Percentiles rank a stretch among this genome's conserved stretches.
Evolutionary conservation across 176 grass and related monocot genomes (phyloP).

Genomic region (Oryza brachyantha): DNA sequence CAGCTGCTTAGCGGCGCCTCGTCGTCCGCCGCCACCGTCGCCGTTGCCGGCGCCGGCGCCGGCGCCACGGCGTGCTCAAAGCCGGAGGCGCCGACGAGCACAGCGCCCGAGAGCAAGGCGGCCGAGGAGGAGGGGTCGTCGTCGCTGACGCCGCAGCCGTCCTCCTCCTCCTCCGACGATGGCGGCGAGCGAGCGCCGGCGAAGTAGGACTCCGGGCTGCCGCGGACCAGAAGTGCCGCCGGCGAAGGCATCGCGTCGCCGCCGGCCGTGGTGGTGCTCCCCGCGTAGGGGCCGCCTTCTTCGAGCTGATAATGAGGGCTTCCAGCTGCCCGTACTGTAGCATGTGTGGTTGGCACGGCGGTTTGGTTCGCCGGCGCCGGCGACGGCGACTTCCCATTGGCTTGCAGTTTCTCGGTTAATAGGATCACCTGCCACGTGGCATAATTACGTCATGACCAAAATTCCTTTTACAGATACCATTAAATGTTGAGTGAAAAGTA

Average conservation of each 20-base stretch:
- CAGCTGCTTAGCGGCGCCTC: conserved; percentile 12
- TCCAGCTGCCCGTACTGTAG: background rate
- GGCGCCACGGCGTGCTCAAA: background rate
- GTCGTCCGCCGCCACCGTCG: background rate
- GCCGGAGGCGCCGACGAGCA: background rate
- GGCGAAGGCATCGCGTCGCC: background rate
- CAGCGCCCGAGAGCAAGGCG: conserved; percentile 32
- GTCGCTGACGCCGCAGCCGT: background rate
- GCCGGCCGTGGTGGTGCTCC: background rate
- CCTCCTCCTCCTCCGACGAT: conserved; percentile 57
- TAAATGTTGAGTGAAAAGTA: background rate
- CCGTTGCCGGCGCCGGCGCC: background rate
- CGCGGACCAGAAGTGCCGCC: conserved; percentile 13
- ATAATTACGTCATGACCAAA: background rate
- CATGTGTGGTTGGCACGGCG: background rate
- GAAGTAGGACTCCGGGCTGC: conserved; percentile 58
- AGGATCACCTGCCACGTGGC: conserved; percentile 48
- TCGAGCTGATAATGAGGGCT: background rate
- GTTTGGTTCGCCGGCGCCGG: conserved; percentile 17
- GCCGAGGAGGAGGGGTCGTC: conserved; percentile 36
- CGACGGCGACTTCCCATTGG: conserved; percentile 13
- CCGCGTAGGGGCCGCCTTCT: conserved; percentile 21
- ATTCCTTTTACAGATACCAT: background rate
- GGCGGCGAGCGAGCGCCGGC: conserved; percentile 34
- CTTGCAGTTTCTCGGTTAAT: conserved; percentile 64